These are phyloP conservation scores for Claviceps pazoutovae DNA, from an alignment of 2,329 filamentous ascomycete genomes.

Conservation along the genomic window DNA sequence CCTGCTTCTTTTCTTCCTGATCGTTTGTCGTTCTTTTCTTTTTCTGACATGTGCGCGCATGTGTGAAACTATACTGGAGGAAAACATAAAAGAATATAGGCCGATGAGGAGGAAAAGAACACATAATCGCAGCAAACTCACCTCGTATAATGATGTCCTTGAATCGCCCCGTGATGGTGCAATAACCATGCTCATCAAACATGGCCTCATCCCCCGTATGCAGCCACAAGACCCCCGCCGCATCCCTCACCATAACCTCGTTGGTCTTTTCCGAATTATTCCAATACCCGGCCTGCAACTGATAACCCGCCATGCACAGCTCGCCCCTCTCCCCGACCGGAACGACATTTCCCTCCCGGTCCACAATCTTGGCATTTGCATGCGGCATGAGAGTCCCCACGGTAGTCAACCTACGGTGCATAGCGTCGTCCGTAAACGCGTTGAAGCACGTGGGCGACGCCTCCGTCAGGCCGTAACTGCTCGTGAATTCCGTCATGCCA, in stretches of 20 bases:
- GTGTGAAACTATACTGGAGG: neutral
- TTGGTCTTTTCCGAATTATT: constrained; percentile 63
- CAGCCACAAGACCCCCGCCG: constrained; percentile 43
- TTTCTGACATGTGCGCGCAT: neutral
- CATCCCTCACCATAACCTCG: constrained; percentile 40
- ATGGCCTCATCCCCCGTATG: constrained; percentile 58
- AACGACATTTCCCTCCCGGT: constrained; percentile 49
- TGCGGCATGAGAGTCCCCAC: constrained; percentile 69
- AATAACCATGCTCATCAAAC: constrained; percentile 55
- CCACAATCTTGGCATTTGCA: constrained; percentile 62
- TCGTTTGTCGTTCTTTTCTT: neutral
- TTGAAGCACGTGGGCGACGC: constrained; percentile 72
- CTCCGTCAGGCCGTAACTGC: constrained; percentile 61
- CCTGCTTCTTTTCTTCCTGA: too few species aligned
- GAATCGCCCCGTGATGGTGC: constrained; percentile 59
- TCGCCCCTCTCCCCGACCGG: constrained; percentile 57
- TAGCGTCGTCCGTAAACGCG: constrained; percentile 58
- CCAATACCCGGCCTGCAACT: constrained; percentile 54
- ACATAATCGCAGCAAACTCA: constrained; percentile 11
- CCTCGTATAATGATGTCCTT: constrained; percentile 71
- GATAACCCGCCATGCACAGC: constrained; percentile 66
- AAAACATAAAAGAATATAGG: neutral
- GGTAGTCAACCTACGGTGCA: constrained; percentile 52
- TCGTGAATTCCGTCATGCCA: constrained; percentile 62
- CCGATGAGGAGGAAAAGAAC: neutral